Evolutionary conservation across 495 filamentous ascomycete genomes (phyloP), one percentile per base, ranked within the genome.

Genomic region (Astrothelium macrocarpum): DNA sequence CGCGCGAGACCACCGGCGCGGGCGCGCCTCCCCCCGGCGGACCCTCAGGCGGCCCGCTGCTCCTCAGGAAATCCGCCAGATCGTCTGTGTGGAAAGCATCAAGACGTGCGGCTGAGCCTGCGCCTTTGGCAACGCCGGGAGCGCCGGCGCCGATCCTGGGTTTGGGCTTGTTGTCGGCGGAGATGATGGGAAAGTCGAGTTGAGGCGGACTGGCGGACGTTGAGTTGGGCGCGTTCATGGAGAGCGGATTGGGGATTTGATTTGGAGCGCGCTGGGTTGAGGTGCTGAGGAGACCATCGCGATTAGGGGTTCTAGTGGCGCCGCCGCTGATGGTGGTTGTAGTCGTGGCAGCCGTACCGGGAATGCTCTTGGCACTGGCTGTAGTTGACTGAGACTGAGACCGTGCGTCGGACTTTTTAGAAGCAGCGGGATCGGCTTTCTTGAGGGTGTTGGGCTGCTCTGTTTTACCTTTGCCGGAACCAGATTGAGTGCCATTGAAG

Each of bases 21-120:
- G 68, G 68, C 43, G 68, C 68, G 5, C 23, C 59, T n/a, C n/a
- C n/a, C n/a, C n/a, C n/a, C n/a, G n/a, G n/a, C n/a, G n/a, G n/a
- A 3, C 59, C 67, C 9, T 72, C 70, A 14, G 89, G 88, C n/a
- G 90, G 90, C 23, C 81, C 89, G 26, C 87, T 88, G 64, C 86
- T 87, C 45, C 81, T 84, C 16, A 96, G 75, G 73, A 95, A 95
- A 66, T 89, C 87, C 1, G 90, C 90, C 61, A 95, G 74, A 32
- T 91, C 90, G 45, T 82, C 83, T 2, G 88, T 91, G 43, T 58
- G 61, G 9, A 60, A 36, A 7, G 62, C 26, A 26, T 65, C 60
- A 26, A 42, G 31, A n/a, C 60, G 60, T 42, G 45, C 45, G 12
- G 25, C 43, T 20, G 34, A 56, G 1, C 26, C 59, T 32, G 43